phyloP scores from a whole-genome alignment of 2,329 filamentous ascomycete genomes.

The Plenodomus lindquistii region DNA sequence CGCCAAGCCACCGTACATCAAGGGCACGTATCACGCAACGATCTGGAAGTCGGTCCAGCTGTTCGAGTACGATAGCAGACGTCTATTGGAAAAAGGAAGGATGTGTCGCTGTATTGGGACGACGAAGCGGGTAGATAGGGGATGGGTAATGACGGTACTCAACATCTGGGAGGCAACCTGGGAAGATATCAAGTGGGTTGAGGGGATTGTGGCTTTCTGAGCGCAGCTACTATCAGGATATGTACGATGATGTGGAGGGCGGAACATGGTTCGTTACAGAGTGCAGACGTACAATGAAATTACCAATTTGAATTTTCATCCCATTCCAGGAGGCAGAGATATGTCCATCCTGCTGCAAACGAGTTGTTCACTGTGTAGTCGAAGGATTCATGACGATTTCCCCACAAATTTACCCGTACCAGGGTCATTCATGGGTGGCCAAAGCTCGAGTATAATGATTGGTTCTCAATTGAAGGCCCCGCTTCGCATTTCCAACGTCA shows the following conservation, averaged over 20 bases:
- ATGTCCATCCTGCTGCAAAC: too few species aligned
- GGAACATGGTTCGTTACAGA: too few species aligned
- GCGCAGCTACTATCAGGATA: not conserved
- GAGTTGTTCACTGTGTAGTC: not conserved
- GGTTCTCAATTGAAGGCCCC: conserved; percentile 26
- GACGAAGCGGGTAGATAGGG: conserved; percentile 50
- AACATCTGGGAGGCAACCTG: conserved; percentile 58
- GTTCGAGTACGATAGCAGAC: conserved; percentile 52
- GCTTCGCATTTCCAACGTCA: conserved; percentile 21
- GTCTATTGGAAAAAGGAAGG: conserved; percentile 48
- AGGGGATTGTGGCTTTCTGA: conserved; percentile 46
- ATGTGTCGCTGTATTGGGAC: conserved; percentile 56
- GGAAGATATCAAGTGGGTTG: conserved; percentile 59
- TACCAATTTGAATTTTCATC: too few species aligned
- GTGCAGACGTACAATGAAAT: too few species aligned
- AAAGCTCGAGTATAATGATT: conserved; percentile 19
- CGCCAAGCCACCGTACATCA: conserved; percentile 59
- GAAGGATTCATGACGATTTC: not conserved
- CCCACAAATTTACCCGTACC: not conserved
- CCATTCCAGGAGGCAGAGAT: too few species aligned
- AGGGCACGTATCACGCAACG: conserved; percentile 47
- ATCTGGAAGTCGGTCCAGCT: conserved; percentile 53
- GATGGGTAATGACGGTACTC: conserved; percentile 52
- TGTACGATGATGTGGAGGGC: not conserved
- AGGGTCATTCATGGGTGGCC: conserved; percentile 1